Base-by-base conservation (phyloP, 148 eudicot genomes). In the Amaranthus palmeri region DNA sequence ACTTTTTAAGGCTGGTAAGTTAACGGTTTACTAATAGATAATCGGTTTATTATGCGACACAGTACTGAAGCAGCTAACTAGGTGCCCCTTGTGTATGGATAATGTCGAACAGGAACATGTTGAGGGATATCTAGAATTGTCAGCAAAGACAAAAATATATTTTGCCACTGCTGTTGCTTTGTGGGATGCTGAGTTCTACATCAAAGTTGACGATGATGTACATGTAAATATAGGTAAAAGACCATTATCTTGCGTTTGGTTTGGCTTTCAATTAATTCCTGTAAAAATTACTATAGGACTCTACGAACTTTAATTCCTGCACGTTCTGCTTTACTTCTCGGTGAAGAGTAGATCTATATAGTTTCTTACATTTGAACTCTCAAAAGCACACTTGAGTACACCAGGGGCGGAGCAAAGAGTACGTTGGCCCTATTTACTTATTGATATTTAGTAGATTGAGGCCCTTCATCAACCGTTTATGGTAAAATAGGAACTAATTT, bases 121-220 rank as follows among this genome's bases (percentile, higher is more conserved):
- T 61, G 96, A 90, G 80, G 96, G 96, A 10, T 90, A 90, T 82
- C 90, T 90, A 58, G 96, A 90, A 83, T 76, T 90, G 74, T 90
- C 96, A 48, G 90, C 89, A 45, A 90, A 90, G 82, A 90, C 96
- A 18, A 90, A 88, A 79, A 78, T 72, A 52, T 90, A 88, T 76
- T 90, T 90, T 75, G 81, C 96, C 15, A 90, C 91, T 15, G 96
- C 92, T 46, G 90, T 86, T 72, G 81, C 88, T 63, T 46, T 83
- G 76, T 90, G 96, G 96, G 96, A 90, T 82, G 96, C 96, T 0
- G 92, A 90, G 73, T 90, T 86, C 71, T 90, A 90, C 75, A 88
- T 90, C 67, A 90, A 90, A 80, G 96, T 90, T 68, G 96, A 90
- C 53, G 96, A 90, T 70, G 96, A 90, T 62, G 90, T 90, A 41